These are phyloP conservation scores for Phialophora chinensis DNA, from an alignment of 2,329 filamentous ascomycete species.

Conservation along the genomic window DNA sequence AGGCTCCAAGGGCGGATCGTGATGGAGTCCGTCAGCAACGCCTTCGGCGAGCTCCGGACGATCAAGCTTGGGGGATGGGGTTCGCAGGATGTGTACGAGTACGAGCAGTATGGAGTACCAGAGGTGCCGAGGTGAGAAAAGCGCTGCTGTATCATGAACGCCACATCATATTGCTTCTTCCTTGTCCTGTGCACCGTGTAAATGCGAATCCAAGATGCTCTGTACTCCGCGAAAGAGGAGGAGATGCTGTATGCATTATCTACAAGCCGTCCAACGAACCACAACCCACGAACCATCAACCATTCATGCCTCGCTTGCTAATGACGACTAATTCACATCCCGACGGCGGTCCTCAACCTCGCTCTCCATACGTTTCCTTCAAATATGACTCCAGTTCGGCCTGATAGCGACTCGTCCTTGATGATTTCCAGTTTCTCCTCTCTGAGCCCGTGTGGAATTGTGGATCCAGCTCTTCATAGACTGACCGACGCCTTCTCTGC, in stretches of 20 bases:
- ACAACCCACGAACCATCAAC: background rate
- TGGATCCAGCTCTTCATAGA: background rate
- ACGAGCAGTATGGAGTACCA: background rate
- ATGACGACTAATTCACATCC: background rate
- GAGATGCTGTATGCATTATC: background rate
- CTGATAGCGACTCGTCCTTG: constrained; percentile 13
- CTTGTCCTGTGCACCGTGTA: too few species aligned
- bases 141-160: too few species aligned
- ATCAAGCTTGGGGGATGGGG: background rate
- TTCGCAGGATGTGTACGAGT: background rate
- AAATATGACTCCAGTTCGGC: constrained; percentile 25
- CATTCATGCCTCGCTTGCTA: background rate
- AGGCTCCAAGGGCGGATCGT: background rate
- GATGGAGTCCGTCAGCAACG: background rate
- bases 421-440: background rate
- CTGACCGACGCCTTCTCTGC: background rate
- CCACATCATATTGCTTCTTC: too few species aligned
- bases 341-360: background rate
- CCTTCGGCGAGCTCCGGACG: constrained; percentile 3
- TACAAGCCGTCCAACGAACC: background rate
- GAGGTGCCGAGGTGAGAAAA: too few species aligned
- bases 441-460: background rate
- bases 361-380: constrained; percentile 19
- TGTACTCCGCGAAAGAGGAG: background rate
- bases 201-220: background rate